Base-by-base conservation (phyloP, 352 stramenopile genomes). In the Achlya hypogyna region DNA sequence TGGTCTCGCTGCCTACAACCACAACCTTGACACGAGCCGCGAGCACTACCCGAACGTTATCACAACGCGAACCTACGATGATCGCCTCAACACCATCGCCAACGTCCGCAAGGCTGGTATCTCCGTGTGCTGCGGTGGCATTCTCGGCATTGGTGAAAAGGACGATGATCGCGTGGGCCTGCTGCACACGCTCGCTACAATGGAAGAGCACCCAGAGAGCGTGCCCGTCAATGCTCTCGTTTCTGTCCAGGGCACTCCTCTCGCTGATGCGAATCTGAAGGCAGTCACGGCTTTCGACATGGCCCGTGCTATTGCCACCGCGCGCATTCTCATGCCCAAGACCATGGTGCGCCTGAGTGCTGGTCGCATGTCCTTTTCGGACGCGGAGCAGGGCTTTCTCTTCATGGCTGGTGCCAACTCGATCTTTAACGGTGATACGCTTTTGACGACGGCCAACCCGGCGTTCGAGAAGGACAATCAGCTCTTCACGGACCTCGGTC, bases 391-490 rank as follows among this genome's bases (percentile, higher is more conserved):
- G 75, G 96, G 82, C 6, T 75, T 98, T 59, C 97, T 98, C 78
- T 99, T 99, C 81, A 95, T 98, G 78, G 95, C 95, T 5, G 96
- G 96, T 22, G 96, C 96, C 63, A 99, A 99, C 84, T 98, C 92
- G 63, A 98, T 99, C 76, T 99, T 99, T 74, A 98, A 98, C 76
- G 96, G 96, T 32, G 96, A 99, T 78, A 98, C 94, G 75, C 82
- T 99, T 47, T 78, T 99, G 42, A 99, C 96, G 31, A 98, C 96
- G 20, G 75, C 87, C 63, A 99, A 99, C 81, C 94, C 94, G 23
- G 94, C 92, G 68, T 98, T 98, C 72, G 91, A 98, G 72, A 89
- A 95, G 68, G 96, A 99, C 79, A 87, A 93, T 72, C 72, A 75
- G 34, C 83, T 99, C 69, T 99, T 99, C 63, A 69, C 88, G 32